Evolutionary conservation across 257 asterid species (phyloP).

Genomic region (Coffea eugenioides): DNA sequence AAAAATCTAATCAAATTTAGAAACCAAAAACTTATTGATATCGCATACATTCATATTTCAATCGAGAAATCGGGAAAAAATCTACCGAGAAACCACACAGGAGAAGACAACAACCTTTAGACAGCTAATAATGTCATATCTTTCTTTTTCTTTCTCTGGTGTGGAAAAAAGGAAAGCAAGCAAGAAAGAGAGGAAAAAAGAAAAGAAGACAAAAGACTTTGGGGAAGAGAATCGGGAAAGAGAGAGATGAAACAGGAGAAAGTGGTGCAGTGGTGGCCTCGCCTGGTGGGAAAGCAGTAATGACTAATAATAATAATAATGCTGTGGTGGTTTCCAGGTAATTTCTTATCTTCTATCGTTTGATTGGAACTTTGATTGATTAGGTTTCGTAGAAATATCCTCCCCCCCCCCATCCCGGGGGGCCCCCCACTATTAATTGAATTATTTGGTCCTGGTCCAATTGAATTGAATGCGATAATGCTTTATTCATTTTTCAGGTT

Average conservation of each 20-base stretch:
- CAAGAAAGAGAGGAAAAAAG: neutral
- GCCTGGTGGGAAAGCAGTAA: neutral
- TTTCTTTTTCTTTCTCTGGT: neutral
- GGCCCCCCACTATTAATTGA: neutral
- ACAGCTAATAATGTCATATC: neutral
- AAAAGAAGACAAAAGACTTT: neutral
- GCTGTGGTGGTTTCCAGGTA: constrained; percentile 11
- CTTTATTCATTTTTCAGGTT: neutral
- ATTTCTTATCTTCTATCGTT: neutral
- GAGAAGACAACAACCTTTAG: constrained; percentile 19
- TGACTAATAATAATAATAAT: neutral
- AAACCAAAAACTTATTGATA: neutral
- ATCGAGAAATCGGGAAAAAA: neutral
- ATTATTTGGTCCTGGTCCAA: constrained; percentile 7
- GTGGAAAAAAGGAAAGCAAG: constrained; percentile 13
- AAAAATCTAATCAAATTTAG: neutral
- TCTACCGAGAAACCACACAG: neutral
- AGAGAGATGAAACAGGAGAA: neutral
- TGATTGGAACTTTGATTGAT: constrained; percentile 1
- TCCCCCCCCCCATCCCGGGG: neutral
- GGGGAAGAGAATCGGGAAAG: neutral
- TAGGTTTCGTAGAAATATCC: constrained; percentile 8
- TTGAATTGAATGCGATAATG: neutral
- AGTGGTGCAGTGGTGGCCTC: neutral
- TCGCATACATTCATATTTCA: neutral